These are phyloP conservation scores for Triticum aestivum DNA, from an alignment of 176 grass and related monocot genomes.

Conservation along the genomic window IWGSC_CS_RefSeq_v2.1 NC_057806.1:458433269-458433768, in stretches of 20 bases:
- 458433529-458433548: constrained; percentile 1
- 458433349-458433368: constrained; percentile 5
- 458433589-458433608: constrained; percentile 1
- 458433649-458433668: not conserved
- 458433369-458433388: constrained; percentile 4
- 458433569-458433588: not conserved
- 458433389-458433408: constrained; percentile 6
- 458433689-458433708: not conserved
- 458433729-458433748: constrained; percentile 12
- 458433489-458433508: not conserved
- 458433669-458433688: constrained; percentile 4
- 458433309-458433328: not conserved
- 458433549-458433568: constrained; percentile 2
- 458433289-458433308: constrained; percentile 13
- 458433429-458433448: not conserved
- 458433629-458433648: constrained; percentile 16
- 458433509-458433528: not conserved
- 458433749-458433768: constrained; percentile 22
- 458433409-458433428: not conserved
- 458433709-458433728: constrained; percentile 1
- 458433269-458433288: constrained; percentile 3
- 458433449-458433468: constrained; percentile 5
- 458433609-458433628: constrained; percentile 24
- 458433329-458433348: not conserved
- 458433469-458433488: not conserved